phyloP scores from a whole-genome alignment of 108 stramenopile genomes.

The Stephanodiscus minutulus region DNA sequence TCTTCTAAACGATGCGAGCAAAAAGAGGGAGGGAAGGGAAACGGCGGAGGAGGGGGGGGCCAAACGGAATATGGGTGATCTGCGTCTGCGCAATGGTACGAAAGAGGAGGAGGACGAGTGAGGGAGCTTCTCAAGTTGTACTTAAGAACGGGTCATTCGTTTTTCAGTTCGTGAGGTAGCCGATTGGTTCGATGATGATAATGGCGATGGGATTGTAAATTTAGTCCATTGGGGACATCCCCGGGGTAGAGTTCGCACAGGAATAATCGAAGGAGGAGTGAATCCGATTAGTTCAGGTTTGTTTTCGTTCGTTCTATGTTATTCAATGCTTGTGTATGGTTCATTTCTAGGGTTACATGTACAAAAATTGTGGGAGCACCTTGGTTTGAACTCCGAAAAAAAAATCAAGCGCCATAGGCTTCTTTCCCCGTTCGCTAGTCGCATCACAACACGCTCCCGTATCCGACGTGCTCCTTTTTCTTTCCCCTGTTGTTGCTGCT shows the following conservation, averaged over 20 bases:
- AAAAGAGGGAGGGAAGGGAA: neutral
- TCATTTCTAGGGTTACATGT: too few relatives aligned
- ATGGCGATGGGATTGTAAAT: too few relatives aligned
- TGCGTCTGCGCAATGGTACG: neutral
- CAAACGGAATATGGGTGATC: neutral
- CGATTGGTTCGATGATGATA: neutral
- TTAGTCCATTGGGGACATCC: neutral
- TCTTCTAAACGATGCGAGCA: neutral
- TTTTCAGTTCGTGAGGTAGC: neutral
- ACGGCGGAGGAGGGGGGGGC: neutral
- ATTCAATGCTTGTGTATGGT: too few relatives aligned
- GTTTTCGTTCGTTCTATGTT: too few relatives aligned
- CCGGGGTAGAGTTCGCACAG: neutral
- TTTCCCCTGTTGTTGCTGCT: neutral
- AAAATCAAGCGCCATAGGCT: neutral
- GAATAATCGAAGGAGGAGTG: neutral
- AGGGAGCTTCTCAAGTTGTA: neutral
- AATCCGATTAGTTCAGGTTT: too few relatives aligned
- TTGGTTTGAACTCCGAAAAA: neutral
- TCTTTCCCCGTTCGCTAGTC: neutral
- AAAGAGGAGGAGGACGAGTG: neutral
- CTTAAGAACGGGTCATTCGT: neutral
- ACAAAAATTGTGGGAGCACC: neutral
- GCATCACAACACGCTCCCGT: constrained; percentile 3
- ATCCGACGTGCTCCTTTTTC: too few relatives aligned